phyloP scores from a whole-genome alignment of 169 alveolate genomes.

The Miamiensis avidus region DNA sequence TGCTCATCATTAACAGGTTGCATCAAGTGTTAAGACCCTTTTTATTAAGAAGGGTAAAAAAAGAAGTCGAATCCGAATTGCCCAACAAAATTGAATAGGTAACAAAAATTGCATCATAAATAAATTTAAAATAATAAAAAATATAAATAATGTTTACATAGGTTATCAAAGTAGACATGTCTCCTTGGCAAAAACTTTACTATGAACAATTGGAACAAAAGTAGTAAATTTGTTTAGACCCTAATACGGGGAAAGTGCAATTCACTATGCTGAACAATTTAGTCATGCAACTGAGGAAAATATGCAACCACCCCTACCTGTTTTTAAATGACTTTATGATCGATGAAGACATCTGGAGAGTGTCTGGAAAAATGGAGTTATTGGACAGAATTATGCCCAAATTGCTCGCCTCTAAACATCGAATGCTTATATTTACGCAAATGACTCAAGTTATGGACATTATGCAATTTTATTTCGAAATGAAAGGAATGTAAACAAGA shows the following conservation, averaged over 20 bases:
- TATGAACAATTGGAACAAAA: background rate
- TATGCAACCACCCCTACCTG: constrained; percentile 93
- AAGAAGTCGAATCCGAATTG: constrained; percentile 93
- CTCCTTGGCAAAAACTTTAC: constrained; percentile 90
- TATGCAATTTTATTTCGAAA: constrained; percentile 85
- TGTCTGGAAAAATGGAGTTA: constrained; percentile 93
- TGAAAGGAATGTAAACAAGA: constrained; percentile 53
- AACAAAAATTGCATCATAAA: background rate
- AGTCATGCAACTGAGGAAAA: constrained; percentile 94
- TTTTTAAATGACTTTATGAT: constrained; percentile 81
- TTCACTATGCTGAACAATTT: constrained; percentile 85
- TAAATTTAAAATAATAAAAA: no score
- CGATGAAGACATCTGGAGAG: constrained; percentile 89
- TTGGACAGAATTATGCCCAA: constrained; percentile 93
- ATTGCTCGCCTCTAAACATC: constrained; percentile 86
- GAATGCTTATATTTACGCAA: constrained; percentile 92
- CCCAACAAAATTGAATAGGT: constrained; percentile 90
- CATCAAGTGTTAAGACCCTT: constrained; percentile 94
- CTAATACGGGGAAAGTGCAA: constrained; percentile 72
- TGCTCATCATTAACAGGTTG: constrained; percentile 87
- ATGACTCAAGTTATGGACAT: constrained; percentile 94
- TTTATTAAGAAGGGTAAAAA: constrained; percentile 92
- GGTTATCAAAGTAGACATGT: constrained; percentile 87
- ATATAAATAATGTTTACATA: background rate
- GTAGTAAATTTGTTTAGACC: constrained; percentile 48